These are phyloP conservation scores for Eremochloa ophiuroides DNA, from an alignment of 176 grass and related monocot species.

Conservation along the genomic window DNA sequence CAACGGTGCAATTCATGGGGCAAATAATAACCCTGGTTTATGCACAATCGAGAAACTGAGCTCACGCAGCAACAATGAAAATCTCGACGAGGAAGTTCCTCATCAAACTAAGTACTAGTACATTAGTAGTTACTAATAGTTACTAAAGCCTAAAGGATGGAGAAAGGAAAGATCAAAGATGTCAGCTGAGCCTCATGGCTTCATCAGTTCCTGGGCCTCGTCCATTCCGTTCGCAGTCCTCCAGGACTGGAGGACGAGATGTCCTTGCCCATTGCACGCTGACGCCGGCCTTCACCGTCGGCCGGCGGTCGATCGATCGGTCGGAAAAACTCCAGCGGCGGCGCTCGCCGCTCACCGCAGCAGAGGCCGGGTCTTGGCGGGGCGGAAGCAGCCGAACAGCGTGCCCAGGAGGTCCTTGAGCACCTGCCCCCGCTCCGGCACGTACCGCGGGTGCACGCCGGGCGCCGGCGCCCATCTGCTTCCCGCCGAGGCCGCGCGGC, in stretches of 20 bases:
- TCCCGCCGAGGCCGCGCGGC: conserved; percentile 14
- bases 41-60: neutral
- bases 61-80: neutral
- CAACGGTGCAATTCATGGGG: neutral
- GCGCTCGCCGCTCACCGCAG: conserved; percentile 5
- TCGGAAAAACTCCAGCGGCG: neutral
- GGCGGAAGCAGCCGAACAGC: conserved; percentile 23
- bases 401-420: conserved; percentile 16
- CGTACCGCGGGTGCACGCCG: conserved; percentile 36
- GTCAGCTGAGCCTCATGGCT: neutral
- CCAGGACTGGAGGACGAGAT: neutral
- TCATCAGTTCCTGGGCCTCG: neutral
- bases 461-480: neutral
- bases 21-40: neutral
- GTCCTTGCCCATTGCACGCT: neutral
- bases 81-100: neutral
- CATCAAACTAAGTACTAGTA: neutral
- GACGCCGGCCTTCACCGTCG: neutral
- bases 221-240: neutral
- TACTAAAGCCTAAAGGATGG: too few species aligned
- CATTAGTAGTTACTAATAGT: neutral
- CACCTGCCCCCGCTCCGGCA: conserved; percentile 38
- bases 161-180: neutral
- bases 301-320: neutral
- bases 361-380: conserved; percentile 30